Conservation (phyloP, 106 monocot species). For the Allium fistulosum region DNA sequence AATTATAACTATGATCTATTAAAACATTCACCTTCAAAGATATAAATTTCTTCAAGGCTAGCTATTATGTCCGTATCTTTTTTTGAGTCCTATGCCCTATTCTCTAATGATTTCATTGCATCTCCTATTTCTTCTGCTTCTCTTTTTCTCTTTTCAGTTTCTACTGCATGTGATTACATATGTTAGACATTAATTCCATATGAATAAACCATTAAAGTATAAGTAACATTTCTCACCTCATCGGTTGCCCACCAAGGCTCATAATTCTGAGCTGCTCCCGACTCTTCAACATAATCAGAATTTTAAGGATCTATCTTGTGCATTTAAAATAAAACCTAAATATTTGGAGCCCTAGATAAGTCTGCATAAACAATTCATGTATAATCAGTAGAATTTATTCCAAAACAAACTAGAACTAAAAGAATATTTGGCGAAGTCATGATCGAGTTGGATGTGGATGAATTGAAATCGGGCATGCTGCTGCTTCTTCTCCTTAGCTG, state of each 20-base stretch:
- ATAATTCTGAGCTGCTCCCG: conserved; percentile 81
- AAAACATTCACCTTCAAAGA: too few relatives aligned
- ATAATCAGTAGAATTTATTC: conserved; percentile 42
- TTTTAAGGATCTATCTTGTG: conserved; percentile 77
- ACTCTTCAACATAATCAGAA: conserved; percentile 82
- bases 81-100: conserved; percentile 82
- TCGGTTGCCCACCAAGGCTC: conserved; percentile 87
- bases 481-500: too few relatives aligned
- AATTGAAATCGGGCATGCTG: too few relatives aligned
- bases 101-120: conserved; percentile 84
- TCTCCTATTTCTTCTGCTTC: conserved; percentile 84
- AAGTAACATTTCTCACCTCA: conserved; percentile 16
- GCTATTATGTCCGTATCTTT: conserved; percentile 59
- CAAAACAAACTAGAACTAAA: too few relatives aligned
- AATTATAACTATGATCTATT: too few relatives aligned
- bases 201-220: background rate
- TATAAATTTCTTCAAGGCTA: too few relatives aligned
- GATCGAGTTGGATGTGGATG: too few relatives aligned
- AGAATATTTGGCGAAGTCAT: too few relatives aligned
- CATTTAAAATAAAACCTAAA: too few relatives aligned
- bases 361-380: conserved; percentile 4
- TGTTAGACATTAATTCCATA: background rate
- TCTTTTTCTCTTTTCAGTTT: conserved; percentile 59
- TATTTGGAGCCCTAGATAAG: too few relatives aligned
- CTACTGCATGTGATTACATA: conserved; percentile 19